Base-by-base conservation (phyloP, 139 green algal species). In the Pleodorina starrii region DNA sequence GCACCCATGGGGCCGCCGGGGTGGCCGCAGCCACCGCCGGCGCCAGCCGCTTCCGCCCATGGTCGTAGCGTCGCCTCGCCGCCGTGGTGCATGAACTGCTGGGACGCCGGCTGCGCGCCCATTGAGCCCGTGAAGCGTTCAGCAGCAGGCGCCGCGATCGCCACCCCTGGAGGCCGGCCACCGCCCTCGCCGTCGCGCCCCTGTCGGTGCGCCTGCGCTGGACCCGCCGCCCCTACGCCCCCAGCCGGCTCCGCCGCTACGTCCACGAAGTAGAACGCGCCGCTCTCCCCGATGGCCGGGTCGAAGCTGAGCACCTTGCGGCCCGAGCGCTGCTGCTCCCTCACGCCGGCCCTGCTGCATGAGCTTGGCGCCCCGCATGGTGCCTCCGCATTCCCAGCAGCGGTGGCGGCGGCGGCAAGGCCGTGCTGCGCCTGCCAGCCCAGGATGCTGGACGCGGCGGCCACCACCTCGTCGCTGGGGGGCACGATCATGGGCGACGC, bases 291-390 rank as follows among this genome's bases (percentile, higher is more conserved):
- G 19, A 94, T 87, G 0, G 91, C 81, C 5, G 91, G 89, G 43
- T 94, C 91, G 60, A 84, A 94, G 38, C 90, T 90, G 51, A 92
- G 75, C 66, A 94, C 86, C 81, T 91, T 88, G 32, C 82, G 21
- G 9, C 60, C 63, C 11, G 36, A 40, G 0, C 78, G 51, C 9
- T n/a, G n/a, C n/a, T n/a, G n/a, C n/a, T n/a, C n/a, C n/a, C n/a
- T n/a, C n/a, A n/a, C n/a, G n/a, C 6, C 16, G 36, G 29, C 78
- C 5, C 36, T 9, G 1, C 51, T 11, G 35, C 23, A 11, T 16
- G 19, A 38, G 50, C 3, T 23, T 10, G 32, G 21, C 29, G 76
- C 51, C 5, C 23, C 25, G 19, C 23, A 54, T 35, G 27, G 3
- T 46, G 35, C 32, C 11, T 84, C 54, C 1, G 44, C 73, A 10